These are phyloP conservation scores for Puccinia triticina DNA, from an alignment of 1,284 basidiomycete species.

Conservation along the genomic window DNA sequence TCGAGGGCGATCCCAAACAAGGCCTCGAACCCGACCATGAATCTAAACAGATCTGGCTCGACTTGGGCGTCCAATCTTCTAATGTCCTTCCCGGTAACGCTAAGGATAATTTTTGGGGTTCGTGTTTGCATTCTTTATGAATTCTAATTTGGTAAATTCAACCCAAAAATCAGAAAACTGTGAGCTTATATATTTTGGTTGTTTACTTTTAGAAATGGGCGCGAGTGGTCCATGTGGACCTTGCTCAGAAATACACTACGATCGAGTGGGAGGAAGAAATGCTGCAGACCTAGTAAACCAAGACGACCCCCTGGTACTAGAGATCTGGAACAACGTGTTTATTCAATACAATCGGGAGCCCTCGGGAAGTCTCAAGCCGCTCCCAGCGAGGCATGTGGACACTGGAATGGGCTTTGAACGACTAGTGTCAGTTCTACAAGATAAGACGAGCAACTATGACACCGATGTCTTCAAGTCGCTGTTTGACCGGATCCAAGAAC, in stretches of 20 bases:
- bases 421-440: conserved; percentile 46
- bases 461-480: conserved; percentile 47
- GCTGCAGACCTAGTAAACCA: conserved; percentile 44
- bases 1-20: conserved; percentile 35
- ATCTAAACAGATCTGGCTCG: conserved; percentile 48
- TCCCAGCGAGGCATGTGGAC: conserved; percentile 47
- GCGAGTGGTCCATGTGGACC: conserved; percentile 50
- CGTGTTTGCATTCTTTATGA: neutral
- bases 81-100: conserved; percentile 46
- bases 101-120: conserved; percentile 52
- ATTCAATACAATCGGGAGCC: conserved; percentile 50
- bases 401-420: conserved; percentile 51
- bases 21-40: conserved; percentile 39
- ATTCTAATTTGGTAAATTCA: neutral
- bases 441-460: conserved; percentile 49
- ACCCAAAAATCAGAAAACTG: neutral
- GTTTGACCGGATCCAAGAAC: conserved; percentile 46
- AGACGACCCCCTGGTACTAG: conserved; percentile 48
- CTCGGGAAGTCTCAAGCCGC: conserved; percentile 26
- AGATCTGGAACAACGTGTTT: conserved; percentile 52
- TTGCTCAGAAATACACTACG: conserved; percentile 52
- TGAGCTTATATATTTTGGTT: neutral
- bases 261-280: conserved; percentile 47
- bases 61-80: conserved; percentile 28
- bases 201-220: conserved; percentile 43